Conservation (phyloP, 75 land plant genomes). For the Picea glauca region DNA sequence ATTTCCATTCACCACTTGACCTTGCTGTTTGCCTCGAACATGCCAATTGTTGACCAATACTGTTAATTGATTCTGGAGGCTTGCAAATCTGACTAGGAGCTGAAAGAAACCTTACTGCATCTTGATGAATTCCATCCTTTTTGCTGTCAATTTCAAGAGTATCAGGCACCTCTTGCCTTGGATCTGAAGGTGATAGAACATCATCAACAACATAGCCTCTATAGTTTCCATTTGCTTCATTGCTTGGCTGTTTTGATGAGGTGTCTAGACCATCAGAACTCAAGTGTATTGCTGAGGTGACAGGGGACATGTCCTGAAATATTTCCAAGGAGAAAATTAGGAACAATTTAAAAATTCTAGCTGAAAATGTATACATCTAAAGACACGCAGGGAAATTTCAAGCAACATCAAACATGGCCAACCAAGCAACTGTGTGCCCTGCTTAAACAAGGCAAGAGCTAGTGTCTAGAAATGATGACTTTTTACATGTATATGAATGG, state of each 20-base stretch:
- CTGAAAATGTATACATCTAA: neutral
- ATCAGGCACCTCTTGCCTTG: slow-evolving; percentile 39
- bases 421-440: neutral
- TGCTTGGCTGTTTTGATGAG: neutral
- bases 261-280: neutral
- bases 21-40: slow-evolving; percentile 13
- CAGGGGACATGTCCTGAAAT: neutral
- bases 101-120: slow-evolving; percentile 16
- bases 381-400: neutral
- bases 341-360: neutral
- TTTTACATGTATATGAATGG: too few species aligned
- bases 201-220: slow-evolving; percentile 33
- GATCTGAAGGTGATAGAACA: slow-evolving; percentile 41
- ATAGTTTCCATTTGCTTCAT: slow-evolving; percentile 23
- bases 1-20: slow-evolving; percentile 35
- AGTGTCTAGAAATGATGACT: too few species aligned
- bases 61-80: slow-evolving; percentile 24
- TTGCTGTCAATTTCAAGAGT: slow-evolving; percentile 35
- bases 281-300: neutral
- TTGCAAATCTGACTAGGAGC: slow-evolving; percentile 24
- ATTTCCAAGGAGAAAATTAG: neutral
- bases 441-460: neutral
- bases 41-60: slow-evolving; percentile 7
- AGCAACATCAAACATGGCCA: neutral
- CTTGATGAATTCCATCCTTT: slow-evolving; percentile 35